Evolutionary conservation across 1,284 basidiomycete genomes (phyloP), one percentile per base, ranked within the genome.

Genomic region (Inonotus obliquus): DNA sequence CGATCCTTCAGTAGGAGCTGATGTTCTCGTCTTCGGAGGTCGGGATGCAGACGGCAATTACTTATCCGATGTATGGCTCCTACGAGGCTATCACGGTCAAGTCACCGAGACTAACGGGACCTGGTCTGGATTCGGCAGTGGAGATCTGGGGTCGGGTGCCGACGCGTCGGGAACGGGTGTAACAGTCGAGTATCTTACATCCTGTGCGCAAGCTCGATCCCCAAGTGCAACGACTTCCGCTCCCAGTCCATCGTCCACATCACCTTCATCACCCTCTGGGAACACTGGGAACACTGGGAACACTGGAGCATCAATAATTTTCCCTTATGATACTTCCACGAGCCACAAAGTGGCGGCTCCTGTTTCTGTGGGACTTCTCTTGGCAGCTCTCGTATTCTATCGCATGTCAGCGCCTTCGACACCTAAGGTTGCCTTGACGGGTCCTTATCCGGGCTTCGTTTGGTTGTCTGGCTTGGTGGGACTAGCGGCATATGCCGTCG

Each of bases 11-110:
- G 67, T 69, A n/a, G 82, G 80, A 37, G 78, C 87, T 27, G 91
- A 92, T 69, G 87, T 82, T n/a, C 79, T 92, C 53, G 81, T 92
- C 11, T 92, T 89, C 67, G 90, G 90, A 51, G 90, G 90, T 27
- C 79, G 81, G 66, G 87, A 90, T 70, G 75, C 77, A 38, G 70
- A 75, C 57, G 90, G 90, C 19, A 81, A 77, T 45, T 86, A 89
- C 68, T 76, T 91, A 2, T 79, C 82, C 48, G 90, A 92, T 57
- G 69, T 92, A 9, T 92, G 90, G 90, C 70, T 92, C 17, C 76
- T 92, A 63, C 78, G 91, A 57, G 81, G 87, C 1, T 91, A 91
- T 70, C 77, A 79, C 61, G 87, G 76, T 7, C 72, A 78, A 35
- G 68, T 89, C 49, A 81, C 80, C 1, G 66, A 79, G n/a, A 80